phyloP scores from a whole-genome alignment of 257 asterid species.

The Lycium ferocissimum region DNA sequence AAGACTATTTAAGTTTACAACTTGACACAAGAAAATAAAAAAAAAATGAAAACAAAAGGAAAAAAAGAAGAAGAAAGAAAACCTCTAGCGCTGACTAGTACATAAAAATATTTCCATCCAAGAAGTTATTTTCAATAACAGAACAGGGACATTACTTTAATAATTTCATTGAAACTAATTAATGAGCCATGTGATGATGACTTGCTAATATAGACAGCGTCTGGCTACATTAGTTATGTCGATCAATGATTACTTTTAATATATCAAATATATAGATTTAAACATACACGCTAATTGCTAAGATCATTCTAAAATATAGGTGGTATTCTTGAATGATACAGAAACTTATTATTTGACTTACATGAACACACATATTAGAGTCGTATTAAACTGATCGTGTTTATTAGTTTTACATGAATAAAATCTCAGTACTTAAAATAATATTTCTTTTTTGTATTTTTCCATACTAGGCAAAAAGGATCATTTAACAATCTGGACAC shows the following conservation, averaged over 20 bases:
- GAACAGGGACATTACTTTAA: not conserved
- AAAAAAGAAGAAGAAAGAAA: no score
- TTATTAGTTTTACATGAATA: no score
- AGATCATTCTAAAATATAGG: no score
- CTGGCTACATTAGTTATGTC: not conserved
- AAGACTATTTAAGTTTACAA: no score
- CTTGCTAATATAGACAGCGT: not conserved
- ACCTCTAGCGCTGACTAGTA: no score
- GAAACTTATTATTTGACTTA: not conserved
- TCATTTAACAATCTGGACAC: not conserved
- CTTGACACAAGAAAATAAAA: not conserved
- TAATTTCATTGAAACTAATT: constrained; percentile 13
- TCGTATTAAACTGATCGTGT: not conserved
- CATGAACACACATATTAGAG: not conserved
- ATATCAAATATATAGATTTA: not conserved
- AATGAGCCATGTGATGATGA: not conserved
- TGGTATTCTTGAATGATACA: no score
- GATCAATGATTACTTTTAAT: not conserved
- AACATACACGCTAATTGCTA: not conserved
- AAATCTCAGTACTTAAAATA: no score
- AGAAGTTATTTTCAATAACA: not conserved
- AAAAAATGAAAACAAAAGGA: no score
- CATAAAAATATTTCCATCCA: no score
- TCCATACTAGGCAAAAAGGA: not conserved
- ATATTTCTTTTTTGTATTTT: no score